phyloP scores from a whole-genome alignment of 2,329 filamentous ascomycete species.

The Aspergillus melleus region DNA sequence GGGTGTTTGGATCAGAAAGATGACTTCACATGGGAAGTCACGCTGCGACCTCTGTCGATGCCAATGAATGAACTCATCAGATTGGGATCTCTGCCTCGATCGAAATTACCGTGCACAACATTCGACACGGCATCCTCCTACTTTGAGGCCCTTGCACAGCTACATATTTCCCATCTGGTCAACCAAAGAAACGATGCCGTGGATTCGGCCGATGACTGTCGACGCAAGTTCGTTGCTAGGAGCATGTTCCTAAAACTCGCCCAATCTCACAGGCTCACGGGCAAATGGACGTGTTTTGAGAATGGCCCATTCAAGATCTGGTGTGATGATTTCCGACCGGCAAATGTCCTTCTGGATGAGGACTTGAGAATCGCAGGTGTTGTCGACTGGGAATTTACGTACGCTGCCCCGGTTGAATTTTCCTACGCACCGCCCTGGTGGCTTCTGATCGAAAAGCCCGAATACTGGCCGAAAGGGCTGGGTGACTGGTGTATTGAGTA shows the following conservation, averaged over 20 bases:
- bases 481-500: constrained; percentile 18
- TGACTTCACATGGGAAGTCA: no score
- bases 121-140: constrained; percentile 39
- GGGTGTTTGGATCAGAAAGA: no score
- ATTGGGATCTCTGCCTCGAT: no score
- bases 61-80: no score
- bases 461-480: constrained; percentile 23
- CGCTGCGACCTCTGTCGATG: no score
- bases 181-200: constrained; percentile 44
- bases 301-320: constrained; percentile 13
- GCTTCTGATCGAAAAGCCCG: constrained; percentile 24
- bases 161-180: constrained; percentile 43
- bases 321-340: constrained; percentile 24
- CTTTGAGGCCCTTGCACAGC: constrained; percentile 41
- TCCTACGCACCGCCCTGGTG: constrained; percentile 21
- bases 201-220: constrained; percentile 24
- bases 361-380: constrained; percentile 14
- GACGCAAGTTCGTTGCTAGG: constrained; percentile 21
- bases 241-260: constrained; percentile 22
- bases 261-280: no score
- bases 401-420: constrained; percentile 21
- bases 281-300: no score
- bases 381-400: constrained; percentile 26
- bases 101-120: not conserved
- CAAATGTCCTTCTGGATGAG: constrained; percentile 18